Evolutionary conservation across 805 yeast genomes (phyloP).

Genomic region (Starmerella bombicola): DNA sequence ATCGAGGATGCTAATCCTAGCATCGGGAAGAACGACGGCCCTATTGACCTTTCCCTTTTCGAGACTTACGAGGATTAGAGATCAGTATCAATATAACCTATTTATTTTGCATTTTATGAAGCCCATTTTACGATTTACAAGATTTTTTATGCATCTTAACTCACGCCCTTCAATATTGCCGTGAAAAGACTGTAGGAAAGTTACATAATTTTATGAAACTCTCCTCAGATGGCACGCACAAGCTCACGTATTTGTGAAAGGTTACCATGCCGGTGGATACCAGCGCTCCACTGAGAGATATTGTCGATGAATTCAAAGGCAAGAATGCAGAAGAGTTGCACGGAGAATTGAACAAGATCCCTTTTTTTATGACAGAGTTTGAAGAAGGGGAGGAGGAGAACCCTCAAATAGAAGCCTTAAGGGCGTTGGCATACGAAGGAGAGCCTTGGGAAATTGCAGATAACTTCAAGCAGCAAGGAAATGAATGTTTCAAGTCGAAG

Average conservation of each 20-base stretch:
- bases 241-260: too few relatives aligned
- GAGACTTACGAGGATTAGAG: slow-evolving; percentile 36
- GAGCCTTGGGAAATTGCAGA: slow-evolving; percentile 85
- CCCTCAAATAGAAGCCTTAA: slow-evolving; percentile 68
- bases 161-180: not conserved
- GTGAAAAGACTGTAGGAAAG: too few relatives aligned
- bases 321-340: slow-evolving; percentile 66
- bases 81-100: too few relatives aligned
- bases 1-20: slow-evolving; percentile 45
- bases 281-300: slow-evolving; percentile 18
- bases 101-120: too few relatives aligned
- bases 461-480: slow-evolving; percentile 86
- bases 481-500: slow-evolving; percentile 64
- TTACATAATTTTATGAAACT: not conserved
- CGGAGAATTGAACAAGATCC: slow-evolving; percentile 66
- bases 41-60: slow-evolving; percentile 42
- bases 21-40: slow-evolving; percentile 40
- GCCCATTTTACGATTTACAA: too few relatives aligned
- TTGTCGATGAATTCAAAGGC: slow-evolving; percentile 30
- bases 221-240: too few relatives aligned
- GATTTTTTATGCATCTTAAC: too few relatives aligned
- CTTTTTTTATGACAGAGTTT: slow-evolving; percentile 79
- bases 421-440: slow-evolving; percentile 87
- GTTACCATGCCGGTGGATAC: slow-evolving; percentile 16
- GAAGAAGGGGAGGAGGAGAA: slow-evolving; percentile 51